Percentiles rank a stretch among this genome's conserved stretches.
Evolutionary conservation across 192 early-diverging fungal species (phyloP).

Genomic region (Backusella macrospora): DNA sequence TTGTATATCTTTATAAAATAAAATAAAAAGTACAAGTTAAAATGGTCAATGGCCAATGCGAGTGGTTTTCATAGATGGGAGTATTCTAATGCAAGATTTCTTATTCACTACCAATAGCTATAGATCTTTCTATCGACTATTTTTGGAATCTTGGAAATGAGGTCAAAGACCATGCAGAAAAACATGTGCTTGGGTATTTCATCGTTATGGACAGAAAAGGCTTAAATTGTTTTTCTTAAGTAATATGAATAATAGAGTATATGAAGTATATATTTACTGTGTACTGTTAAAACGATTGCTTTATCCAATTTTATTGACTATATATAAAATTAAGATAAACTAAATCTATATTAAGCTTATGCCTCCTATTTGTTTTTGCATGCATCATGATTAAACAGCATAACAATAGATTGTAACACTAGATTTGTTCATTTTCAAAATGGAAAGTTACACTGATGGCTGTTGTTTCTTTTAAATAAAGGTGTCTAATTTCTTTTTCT

Average conservation of each 20-base stretch:
- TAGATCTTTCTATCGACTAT: not conserved
- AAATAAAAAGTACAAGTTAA: not conserved
- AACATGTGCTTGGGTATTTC: not conserved
- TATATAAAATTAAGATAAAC: not conserved
- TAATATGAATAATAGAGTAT: not conserved
- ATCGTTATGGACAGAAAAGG: slow-evolving; percentile 12
- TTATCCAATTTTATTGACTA: not conserved
- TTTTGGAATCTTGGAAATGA: slow-evolving; percentile 7
- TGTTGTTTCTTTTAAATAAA: slow-evolving; percentile 15
- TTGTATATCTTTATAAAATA: not conserved
- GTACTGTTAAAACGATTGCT: not conserved
- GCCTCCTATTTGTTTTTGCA: slow-evolving; percentile 15
- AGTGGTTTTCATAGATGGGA: not conserved
- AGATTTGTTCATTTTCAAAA: slow-evolving; percentile 3
- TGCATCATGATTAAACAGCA: slow-evolving; percentile 14
- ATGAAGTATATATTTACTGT: not conserved
- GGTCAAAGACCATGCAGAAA: slow-evolving; percentile 3
- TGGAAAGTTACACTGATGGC: slow-evolving; percentile 9
- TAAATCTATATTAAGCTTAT: slow-evolving; percentile 8
- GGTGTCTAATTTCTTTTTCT: not conserved
- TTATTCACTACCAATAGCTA: not conserved
- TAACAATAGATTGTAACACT: slow-evolving; percentile 14
- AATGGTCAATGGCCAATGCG: not conserved
- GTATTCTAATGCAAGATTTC: slow-evolving; percentile 7
- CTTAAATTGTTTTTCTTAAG: not conserved